Evolutionary conservation across 2,329 filamentous ascomycete species (phyloP).

Genomic region (Ceratocystis alfenasii): DNA sequence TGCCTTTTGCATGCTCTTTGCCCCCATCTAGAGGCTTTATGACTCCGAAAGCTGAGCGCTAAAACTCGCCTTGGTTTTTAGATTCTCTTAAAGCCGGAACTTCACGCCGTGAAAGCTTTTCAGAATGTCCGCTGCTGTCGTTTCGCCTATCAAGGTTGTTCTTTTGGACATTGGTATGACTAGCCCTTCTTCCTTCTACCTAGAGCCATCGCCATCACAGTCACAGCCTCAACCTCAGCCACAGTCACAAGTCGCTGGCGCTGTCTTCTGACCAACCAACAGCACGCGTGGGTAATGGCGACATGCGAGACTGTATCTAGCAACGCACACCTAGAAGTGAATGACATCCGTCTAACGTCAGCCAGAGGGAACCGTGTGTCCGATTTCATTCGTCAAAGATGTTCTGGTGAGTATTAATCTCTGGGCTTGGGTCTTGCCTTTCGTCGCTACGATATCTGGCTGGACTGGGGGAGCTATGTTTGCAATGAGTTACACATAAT

Average conservation of each 20-base stretch:
- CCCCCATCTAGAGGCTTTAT: neutral
- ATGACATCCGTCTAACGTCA: neutral
- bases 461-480: neutral
- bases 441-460: neutral
- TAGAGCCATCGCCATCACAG: neutral
- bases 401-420: constrained; percentile 52
- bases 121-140: neutral
- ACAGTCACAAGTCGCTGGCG: neutral
- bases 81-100: neutral
- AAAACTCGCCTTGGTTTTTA: too few species aligned
- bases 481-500: neutral
- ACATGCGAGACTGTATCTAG: too few species aligned
- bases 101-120: neutral
- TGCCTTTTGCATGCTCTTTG: neutral
- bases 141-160: constrained; percentile 34
- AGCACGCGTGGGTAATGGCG: too few species aligned
- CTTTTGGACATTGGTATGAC: constrained; percentile 49
- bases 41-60: neutral
- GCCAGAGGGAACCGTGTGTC: constrained; percentile 68
- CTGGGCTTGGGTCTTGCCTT: neutral
- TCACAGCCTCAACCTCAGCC: neutral
- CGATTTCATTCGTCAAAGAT: constrained; percentile 75
- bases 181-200: neutral
- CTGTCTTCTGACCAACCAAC: too few species aligned
- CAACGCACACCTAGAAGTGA: neutral